Conservation (phyloP, 2,329 filamentous ascomycete species). For the Arthrinium phaeospermum region DNA sequence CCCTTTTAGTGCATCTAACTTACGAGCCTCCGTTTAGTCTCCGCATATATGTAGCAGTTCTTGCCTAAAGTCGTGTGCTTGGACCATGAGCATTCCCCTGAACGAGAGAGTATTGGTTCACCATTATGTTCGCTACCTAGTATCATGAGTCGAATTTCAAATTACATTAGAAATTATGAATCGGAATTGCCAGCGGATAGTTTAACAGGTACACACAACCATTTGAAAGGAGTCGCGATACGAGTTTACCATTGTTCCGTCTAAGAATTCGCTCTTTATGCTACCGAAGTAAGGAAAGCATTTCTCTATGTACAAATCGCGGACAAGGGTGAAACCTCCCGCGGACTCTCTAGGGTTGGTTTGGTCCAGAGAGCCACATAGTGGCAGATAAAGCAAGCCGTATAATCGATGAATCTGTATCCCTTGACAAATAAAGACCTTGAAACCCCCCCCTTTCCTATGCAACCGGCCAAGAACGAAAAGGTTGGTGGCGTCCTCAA, state of each 20-base stretch:
- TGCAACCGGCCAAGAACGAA: constrained; percentile 21
- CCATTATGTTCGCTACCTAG: not conserved
- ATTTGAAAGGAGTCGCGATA: not conserved
- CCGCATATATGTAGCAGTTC: not conserved
- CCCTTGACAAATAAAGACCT: constrained; percentile 6
- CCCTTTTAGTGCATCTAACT: too few species aligned
- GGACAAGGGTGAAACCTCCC: constrained; percentile 9
- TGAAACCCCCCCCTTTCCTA: constrained; percentile 14
- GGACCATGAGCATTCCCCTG: not conserved
- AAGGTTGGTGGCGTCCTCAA: constrained; percentile 16
- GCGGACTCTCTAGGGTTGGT: constrained; percentile 14
- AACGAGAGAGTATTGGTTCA: not conserved
- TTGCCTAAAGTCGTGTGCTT: not conserved
- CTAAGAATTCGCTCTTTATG: constrained; percentile 17
- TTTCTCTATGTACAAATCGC: constrained; percentile 23
- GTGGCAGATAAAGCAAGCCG: constrained; percentile 17
- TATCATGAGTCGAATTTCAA: not conserved
- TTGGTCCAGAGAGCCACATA: constrained; percentile 21
- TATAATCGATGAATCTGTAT: constrained; percentile 8
- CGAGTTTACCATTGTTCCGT: not conserved
- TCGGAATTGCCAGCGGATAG: not conserved
- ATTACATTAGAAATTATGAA: constrained; percentile 1
- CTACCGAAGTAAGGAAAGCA: constrained; percentile 10
- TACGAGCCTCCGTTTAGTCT: too few species aligned
- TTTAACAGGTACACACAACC: not conserved